These are phyloP conservation scores for Gaeumannomyces sp. DNA, from an alignment of 2,329 filamentous ascomycete species.

Conservation along the genomic window DNA sequence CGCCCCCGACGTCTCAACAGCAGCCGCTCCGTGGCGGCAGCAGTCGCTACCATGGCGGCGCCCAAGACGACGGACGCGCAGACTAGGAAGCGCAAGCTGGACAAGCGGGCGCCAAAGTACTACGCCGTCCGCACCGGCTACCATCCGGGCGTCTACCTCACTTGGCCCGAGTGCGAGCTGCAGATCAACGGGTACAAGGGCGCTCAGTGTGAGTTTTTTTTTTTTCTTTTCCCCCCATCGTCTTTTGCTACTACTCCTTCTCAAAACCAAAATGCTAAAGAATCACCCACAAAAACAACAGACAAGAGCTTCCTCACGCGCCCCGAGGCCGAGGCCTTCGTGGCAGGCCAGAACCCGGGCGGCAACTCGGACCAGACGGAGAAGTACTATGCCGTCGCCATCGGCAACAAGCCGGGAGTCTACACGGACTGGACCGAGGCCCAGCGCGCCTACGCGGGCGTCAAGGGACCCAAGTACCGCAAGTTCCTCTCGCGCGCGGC, in stretches of 20 bases:
- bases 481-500: constrained; percentile 63
- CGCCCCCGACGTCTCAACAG: no score
- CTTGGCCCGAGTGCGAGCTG: constrained; percentile 54
- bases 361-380: constrained; percentile 33
- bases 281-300: constrained; percentile 26
- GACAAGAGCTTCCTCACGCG: constrained; percentile 73
- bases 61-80: background rate
- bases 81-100: constrained; percentile 43
- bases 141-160: constrained; percentile 54
- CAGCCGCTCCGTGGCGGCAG: no score
- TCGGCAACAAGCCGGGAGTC: constrained; percentile 52
- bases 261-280: constrained; percentile 10
- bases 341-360: constrained; percentile 52
- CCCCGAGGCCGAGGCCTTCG: constrained; percentile 73
- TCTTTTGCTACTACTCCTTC: background rate
- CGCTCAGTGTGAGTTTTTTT: constrained; percentile 56
- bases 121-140: constrained; percentile 57
- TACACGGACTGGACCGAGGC: constrained; percentile 63
- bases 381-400: constrained; percentile 55
- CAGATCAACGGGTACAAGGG: constrained; percentile 57
- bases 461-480: constrained; percentile 64
- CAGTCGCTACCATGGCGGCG: no score
- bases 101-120: constrained; percentile 44
- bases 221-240: background rate
- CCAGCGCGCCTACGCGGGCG: constrained; percentile 65